These are phyloP conservation scores for Abelmoschus esculentus DNA, from an alignment of 345 rosid species.

Conservation along the genomic window DNA sequence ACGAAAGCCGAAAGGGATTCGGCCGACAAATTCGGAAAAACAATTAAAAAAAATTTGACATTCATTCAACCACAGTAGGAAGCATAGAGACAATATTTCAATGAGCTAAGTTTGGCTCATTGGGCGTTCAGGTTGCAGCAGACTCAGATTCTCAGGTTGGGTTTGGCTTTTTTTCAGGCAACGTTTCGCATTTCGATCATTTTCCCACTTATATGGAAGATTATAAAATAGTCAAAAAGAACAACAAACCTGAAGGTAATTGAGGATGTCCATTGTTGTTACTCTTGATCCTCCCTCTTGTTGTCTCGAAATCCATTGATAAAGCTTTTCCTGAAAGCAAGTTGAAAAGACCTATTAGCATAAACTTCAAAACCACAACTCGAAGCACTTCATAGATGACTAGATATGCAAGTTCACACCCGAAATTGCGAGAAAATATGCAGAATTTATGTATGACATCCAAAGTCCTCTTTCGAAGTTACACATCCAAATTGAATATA, in stretches of 20 bases:
- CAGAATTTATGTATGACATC: background rate
- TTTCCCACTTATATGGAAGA: background rate
- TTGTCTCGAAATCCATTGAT: constrained; percentile 80
- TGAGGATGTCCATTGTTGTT: constrained; percentile 52
- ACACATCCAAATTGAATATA: background rate
- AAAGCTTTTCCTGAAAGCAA: constrained; percentile 64
- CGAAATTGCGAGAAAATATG: background rate
- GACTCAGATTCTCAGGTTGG: background rate
- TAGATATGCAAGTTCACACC: background rate
- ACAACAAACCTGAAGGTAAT: constrained; percentile 56
- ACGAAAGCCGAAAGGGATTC: background rate
- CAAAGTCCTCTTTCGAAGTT: background rate
- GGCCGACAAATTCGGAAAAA: background rate
- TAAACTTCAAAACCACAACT: background rate
- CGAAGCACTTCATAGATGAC: constrained; percentile 5
- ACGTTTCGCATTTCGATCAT: background rate
- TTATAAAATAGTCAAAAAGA: background rate
- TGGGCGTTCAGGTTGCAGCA: background rate
- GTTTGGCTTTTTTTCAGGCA: background rate
- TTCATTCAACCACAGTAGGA: background rate
- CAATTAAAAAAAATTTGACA: background rate
- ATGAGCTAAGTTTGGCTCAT: background rate
- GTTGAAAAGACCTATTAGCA: background rate
- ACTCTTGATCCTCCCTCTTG: constrained; percentile 83
- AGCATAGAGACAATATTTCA: background rate